Evolutionary conservation across 495 filamentous ascomycete species (phyloP).

Genomic region (Hypoxylon intermedium): DNA sequence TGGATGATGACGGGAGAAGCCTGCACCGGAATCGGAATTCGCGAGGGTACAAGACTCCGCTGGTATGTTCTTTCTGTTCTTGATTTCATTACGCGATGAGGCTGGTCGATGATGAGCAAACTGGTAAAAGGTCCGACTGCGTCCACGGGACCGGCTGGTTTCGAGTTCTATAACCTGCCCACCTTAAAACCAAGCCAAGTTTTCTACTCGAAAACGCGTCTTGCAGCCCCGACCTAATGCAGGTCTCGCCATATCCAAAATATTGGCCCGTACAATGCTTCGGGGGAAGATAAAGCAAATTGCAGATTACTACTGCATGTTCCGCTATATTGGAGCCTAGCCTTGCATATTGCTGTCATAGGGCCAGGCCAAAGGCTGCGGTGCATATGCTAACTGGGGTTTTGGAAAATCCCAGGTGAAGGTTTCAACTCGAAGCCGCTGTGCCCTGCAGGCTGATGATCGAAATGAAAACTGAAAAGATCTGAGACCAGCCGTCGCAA

Average conservation of each 20-base stretch:
- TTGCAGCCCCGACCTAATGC: slow-evolving; percentile 6
- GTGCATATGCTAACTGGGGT: slow-evolving; percentile 42
- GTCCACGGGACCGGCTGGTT: slow-evolving; percentile 50
- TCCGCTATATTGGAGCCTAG: slow-evolving; percentile 50
- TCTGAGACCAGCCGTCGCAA: slow-evolving; percentile 52
- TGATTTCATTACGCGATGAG: slow-evolving; percentile 11
- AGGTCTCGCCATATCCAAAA: slow-evolving; percentile 14
- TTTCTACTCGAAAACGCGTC: slow-evolving; percentile 29
- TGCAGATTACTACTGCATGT: slow-evolving; percentile 39
- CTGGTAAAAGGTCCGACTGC: slow-evolving; percentile 71
- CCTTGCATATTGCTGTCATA: slow-evolving; percentile 43
- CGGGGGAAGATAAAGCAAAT: slow-evolving; percentile 39
- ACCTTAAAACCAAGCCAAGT: slow-evolving; percentile 37
- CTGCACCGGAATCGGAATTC: slow-evolving; percentile 7
- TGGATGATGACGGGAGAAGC: slow-evolving; percentile 25
- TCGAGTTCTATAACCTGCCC: slow-evolving; percentile 31
- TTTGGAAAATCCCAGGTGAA: slow-evolving; percentile 6
- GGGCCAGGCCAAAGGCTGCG: slow-evolving; percentile 57
- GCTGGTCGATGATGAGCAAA: slow-evolving; percentile 62
- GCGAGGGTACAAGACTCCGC: slow-evolving; percentile 3
- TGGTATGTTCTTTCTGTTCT: slow-evolving; percentile 16
- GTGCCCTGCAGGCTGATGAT: slow-evolving; percentile 52
- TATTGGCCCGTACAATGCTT: slow-evolving; percentile 18
- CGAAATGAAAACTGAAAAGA: slow-evolving; percentile 61
- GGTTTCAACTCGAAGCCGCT: slow-evolving; percentile 46